Conservation (phyloP, 768 basidiomycete species). For the Leccinum aurantiacum region DNA sequence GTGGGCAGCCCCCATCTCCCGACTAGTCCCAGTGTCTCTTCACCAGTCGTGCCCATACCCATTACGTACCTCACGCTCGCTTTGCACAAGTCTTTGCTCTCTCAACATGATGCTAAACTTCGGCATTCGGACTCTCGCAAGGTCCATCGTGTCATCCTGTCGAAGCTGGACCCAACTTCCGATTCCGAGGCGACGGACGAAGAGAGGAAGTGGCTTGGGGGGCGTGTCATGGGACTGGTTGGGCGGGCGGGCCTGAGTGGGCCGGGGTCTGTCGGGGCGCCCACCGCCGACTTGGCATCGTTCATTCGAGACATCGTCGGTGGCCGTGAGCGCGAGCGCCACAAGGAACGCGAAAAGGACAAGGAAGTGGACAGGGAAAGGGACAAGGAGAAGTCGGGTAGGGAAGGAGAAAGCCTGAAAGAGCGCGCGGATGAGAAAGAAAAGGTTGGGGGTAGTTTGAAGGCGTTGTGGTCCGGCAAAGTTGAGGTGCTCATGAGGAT, state of each 20-base stretch:
- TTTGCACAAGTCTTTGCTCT: constrained; percentile 23
- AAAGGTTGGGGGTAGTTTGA: constrained; percentile 28
- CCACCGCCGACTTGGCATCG: constrained; percentile 50
- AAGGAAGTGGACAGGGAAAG: constrained; percentile 33
- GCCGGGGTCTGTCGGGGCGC: constrained; percentile 43
- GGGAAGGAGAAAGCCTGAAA: constrained; percentile 34
- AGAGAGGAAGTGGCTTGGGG: constrained; percentile 32
- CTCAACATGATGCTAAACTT: constrained; percentile 30
- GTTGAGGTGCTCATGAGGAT: constrained; percentile 28
- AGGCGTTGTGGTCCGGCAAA: constrained; percentile 32
- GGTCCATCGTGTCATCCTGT: constrained; percentile 61
- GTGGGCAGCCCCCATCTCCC: constrained; percentile 11
- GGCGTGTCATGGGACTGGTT: constrained; percentile 40
- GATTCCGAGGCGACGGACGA: constrained; percentile 34
- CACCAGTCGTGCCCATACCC: background rate
- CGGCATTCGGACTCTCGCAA: constrained; percentile 53
- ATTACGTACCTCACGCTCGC: constrained; percentile 26
- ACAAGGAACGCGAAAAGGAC: constrained; percentile 36
- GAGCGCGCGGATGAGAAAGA: constrained; percentile 37
- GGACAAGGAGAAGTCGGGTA: constrained; percentile 39
- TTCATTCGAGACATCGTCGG: constrained; percentile 48
- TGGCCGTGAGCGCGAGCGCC: constrained; percentile 31
- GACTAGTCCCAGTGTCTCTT: constrained; percentile 16
- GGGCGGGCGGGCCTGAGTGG: constrained; percentile 38
- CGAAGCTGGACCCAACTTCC: constrained; percentile 48